phyloP scores from a whole-genome alignment of 495 filamentous ascomycete genomes.

The Hypoxylon lenormandii region DNA sequence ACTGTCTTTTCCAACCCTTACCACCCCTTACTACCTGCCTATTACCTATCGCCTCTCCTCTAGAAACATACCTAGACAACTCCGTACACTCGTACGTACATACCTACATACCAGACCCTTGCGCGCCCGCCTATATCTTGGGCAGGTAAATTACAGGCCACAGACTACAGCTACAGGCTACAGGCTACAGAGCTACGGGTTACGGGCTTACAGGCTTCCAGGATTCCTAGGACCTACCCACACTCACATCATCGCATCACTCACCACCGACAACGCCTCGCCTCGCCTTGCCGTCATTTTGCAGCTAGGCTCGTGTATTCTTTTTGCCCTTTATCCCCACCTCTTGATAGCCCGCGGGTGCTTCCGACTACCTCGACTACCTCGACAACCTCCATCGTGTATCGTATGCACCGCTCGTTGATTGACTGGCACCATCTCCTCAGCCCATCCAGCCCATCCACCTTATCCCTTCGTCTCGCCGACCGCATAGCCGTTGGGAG shows the following conservation, averaged over 20 bases:
- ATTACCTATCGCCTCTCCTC: constrained; percentile 35
- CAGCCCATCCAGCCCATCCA: neutral
- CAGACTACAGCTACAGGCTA: constrained; percentile 6
- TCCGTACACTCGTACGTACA: neutral
- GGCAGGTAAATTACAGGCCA: no score
- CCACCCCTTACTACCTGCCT: constrained; percentile 25
- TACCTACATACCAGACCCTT: constrained; percentile 26
- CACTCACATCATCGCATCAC: constrained; percentile 43
- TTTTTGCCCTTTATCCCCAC: constrained; percentile 27
- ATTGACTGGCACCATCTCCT: constrained; percentile 30
- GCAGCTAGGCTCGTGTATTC: constrained; percentile 33
- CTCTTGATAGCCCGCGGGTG: constrained; percentile 29
- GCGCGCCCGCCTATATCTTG: constrained; percentile 26
- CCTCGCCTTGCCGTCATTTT: constrained; percentile 44
- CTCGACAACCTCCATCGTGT: neutral
- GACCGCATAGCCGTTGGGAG: constrained; percentile 41
- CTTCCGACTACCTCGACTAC: constrained; percentile 33
- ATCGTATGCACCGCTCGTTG: constrained; percentile 33
- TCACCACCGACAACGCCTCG: constrained; percentile 28
- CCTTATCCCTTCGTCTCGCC: constrained; percentile 26
- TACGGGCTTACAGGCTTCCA: constrained; percentile 14
- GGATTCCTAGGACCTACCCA: constrained; percentile 18
- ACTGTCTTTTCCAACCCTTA: no score
- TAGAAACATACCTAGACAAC: no score
- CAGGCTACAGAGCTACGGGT: constrained; percentile 31